Conservation (phyloP, 352 stramenopile genomes). For the Blastocystis sp. region DNA sequence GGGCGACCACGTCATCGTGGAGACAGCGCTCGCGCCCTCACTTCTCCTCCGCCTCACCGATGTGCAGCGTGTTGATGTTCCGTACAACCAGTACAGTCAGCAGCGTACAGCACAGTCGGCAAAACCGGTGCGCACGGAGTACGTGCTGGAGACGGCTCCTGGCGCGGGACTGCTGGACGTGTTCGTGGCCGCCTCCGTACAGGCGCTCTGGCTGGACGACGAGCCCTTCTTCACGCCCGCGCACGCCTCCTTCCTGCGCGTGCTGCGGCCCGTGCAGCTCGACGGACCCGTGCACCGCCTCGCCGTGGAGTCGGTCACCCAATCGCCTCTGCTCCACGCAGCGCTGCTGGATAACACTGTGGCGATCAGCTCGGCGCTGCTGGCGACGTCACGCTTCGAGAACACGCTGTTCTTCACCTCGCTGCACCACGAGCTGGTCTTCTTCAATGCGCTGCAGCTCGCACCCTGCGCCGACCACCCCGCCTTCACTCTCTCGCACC, state of each 20-base stretch:
- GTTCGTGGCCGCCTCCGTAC: background rate
- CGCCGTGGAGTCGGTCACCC: background rate
- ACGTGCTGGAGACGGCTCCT: background rate
- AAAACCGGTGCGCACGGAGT: background rate
- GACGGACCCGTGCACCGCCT: background rate
- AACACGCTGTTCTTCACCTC: background rate
- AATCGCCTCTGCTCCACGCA: background rate
- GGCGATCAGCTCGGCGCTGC: background rate
- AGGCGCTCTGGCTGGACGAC: background rate
- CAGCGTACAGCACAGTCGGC: background rate
- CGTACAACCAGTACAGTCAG: background rate
- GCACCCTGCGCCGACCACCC: background rate
- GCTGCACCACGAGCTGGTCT: background rate
- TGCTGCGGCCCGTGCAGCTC: background rate
- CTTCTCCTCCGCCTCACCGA: background rate
- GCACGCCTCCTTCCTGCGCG: background rate
- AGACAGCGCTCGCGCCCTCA: background rate
- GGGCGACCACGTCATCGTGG: background rate
- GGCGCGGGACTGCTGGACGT: background rate
- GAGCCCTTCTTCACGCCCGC: background rate
- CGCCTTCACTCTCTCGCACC: background rate
- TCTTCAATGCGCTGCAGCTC: conserved; percentile 6
- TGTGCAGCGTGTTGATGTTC: background rate
- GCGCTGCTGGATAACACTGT: background rate
- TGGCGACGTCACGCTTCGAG: background rate